phyloP scores from a whole-genome alignment of 331 rosid genomes.

The Ulmus americana region DNA sequence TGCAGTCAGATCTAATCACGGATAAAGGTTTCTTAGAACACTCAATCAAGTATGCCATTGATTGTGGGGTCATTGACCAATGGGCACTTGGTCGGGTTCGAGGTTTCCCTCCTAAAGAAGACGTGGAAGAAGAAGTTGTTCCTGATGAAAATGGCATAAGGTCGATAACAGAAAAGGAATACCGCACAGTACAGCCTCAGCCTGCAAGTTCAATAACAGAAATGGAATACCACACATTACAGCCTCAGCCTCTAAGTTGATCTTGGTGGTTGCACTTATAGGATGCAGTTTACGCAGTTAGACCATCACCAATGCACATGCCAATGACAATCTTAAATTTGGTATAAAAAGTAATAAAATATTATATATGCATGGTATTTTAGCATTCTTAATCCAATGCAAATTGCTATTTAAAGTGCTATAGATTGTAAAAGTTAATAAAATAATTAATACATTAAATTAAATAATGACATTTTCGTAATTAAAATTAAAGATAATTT shows the following conservation, averaged over 20 bases:
- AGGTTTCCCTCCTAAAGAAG: constrained; percentile 75
- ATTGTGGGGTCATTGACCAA: constrained; percentile 82
- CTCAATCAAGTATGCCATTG: constrained; percentile 64
- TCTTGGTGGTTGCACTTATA: constrained; percentile 23
- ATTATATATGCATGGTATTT: too few relatives aligned
- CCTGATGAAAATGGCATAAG: constrained; percentile 68
- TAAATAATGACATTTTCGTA: too few relatives aligned
- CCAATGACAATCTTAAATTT: too few relatives aligned
- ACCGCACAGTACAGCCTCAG: constrained; percentile 44
- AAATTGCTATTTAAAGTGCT: too few relatives aligned
- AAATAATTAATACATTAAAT: too few relatives aligned
- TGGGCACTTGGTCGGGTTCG: constrained; percentile 58
- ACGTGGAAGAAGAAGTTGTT: constrained; percentile 42
- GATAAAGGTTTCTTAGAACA: constrained; percentile 72
- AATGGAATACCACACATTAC: too few relatives aligned
- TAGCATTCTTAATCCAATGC: too few relatives aligned
- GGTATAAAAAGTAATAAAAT: too few relatives aligned
- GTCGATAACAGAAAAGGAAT: constrained; percentile 59
- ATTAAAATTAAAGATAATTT: too few relatives aligned
- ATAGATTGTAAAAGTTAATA: too few relatives aligned
- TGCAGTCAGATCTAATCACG: constrained; percentile 58
- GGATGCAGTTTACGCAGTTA: not conserved
- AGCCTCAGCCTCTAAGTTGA: constrained; percentile 34
- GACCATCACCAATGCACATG: too few relatives aligned
- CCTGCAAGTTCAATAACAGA: too few relatives aligned